Base-by-base conservation (phyloP, 768 basidiomycete species). In the Phaeotremella fagi region DNA sequence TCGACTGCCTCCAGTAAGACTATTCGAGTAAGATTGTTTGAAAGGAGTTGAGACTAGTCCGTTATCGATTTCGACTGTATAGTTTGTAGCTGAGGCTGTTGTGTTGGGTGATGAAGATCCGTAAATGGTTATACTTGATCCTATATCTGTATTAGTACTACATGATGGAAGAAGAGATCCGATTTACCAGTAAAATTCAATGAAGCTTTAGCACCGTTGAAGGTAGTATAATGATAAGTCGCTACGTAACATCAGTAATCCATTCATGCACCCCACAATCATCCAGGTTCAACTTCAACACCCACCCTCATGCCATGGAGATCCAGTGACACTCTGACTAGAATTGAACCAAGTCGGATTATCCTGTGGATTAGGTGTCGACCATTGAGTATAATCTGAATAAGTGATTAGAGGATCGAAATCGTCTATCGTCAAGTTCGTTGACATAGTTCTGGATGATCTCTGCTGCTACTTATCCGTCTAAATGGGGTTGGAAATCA, bases 121-220 rank as follows among this genome's bases (percentile, higher is more conserved):
- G 51, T 67, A 71, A 26, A 75, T 61, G 36, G 51, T 57, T 11
- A 73, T 27, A 1, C 63, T 51, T 12, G 64, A 42, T 14, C 70
- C 70, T 73, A 37, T 5, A 36, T 4, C 12, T n/a, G 3, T 22
- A 20, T 22, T 23, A 33, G 20, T 22, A 22, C 12, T 41, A 20
- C 22, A 12, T 9, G 38, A 22, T 14, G 12, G n/a, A 9, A 20
- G 41, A n/a, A 26, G 35, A 18, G 31, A 44, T 26, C 14, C 47
- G 41, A 48, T 64, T 48, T 31, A 61, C 71, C 66, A 2, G 72
- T 73, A 48, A 73, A 75, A 57, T 75, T 73, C 47, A 75, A 59
- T 1, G 49, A 53, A 18, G 64, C 59, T 29, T 55, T 53, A 3
- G 74, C 64, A 1, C 63, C 64, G 2, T 43, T 45, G 2, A 60